These are phyloP conservation scores for Liquidambar formosana DNA, from an alignment of 164 flowering plant species.

Conservation along the genomic window DNA sequence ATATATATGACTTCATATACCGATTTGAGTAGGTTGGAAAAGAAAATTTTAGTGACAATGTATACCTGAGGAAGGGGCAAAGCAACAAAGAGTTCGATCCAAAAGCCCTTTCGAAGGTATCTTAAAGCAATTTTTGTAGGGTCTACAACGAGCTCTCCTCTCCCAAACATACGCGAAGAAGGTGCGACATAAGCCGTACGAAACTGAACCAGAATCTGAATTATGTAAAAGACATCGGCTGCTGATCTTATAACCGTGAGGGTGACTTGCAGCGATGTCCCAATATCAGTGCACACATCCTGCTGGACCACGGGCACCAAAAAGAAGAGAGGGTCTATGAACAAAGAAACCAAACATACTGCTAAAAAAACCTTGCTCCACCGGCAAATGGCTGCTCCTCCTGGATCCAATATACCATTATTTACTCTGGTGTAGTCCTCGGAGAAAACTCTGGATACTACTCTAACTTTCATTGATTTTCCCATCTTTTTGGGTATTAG, in stretches of 20 bases:
- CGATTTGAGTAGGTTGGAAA: too few species aligned
- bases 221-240: conserved; percentile 66
- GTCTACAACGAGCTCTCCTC: conserved; percentile 87
- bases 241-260: conserved; percentile 61
- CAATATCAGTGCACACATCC: conserved; percentile 56
- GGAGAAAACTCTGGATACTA: conserved; percentile 47
- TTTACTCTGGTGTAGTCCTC: conserved; percentile 4
- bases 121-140: conserved; percentile 60
- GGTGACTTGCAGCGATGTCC: conserved; percentile 40
- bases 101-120: conserved; percentile 57
- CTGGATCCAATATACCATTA: conserved; percentile 70
- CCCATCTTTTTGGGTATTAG: conserved; percentile 21
- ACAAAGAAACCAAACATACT: conserved; percentile 74
- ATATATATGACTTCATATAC: too few species aligned
- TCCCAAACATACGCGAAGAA: conserved; percentile 86
- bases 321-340: conserved; percentile 83
- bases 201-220: conserved; percentile 66
- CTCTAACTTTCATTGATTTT: conserved; percentile 61
- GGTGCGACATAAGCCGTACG: conserved; percentile 88
- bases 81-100: conserved; percentile 77
- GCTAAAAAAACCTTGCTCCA: conserved; percentile 82
- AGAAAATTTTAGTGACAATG: too few species aligned
- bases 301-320: conserved; percentile 49
- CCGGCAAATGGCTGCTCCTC: conserved; percentile 52
- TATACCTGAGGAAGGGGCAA: conserved; percentile 86